Percentiles rank a stretch among this genome's conserved stretches.
These are phyloP conservation scores for Passiflora organensis DNA, from an alignment of 345 rosid species.

Conservation along the genomic window DNA sequence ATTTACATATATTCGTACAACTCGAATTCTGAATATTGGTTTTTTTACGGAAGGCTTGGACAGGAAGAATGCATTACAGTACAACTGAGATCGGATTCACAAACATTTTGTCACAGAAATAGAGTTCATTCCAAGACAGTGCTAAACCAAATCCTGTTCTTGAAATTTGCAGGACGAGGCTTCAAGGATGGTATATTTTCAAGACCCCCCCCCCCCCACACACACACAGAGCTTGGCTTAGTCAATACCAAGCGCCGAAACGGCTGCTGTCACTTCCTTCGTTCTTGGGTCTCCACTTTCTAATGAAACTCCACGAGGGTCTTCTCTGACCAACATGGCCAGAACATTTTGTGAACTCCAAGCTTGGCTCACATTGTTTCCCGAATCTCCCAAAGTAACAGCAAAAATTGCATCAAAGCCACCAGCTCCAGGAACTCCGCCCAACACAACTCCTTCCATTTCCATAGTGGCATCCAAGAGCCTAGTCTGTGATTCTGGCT, in stretches of 20 bases:
- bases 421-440: conserved; percentile 97
- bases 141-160: too few relatives aligned
- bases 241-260: conserved; percentile 49
- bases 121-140: too few relatives aligned
- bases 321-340: conserved; percentile 87
- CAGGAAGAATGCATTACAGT: too few relatives aligned
- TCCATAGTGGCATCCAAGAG: conserved; percentile 78
- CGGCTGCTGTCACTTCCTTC: conserved; percentile 46
- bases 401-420: conserved; percentile 93
- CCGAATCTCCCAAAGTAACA: conserved; percentile 61
- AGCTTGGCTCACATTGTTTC: conserved; percentile 42
- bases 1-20: too few relatives aligned
- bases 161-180: too few relatives aligned
- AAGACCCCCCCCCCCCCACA: too few relatives aligned
- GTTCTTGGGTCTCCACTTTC: conserved; percentile 79
- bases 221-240: conserved; percentile 20
- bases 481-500: conserved; percentile 73
- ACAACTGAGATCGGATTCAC: too few relatives aligned
- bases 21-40: too few relatives aligned
- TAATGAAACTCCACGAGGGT: conserved; percentile 73
- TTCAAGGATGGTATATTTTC: too few relatives aligned
- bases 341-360: conserved; percentile 76
- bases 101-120: too few relatives aligned
- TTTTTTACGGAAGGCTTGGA: too few relatives aligned
- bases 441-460: conserved; percentile 81